These are phyloP conservation scores for Dictyostelium citrinum DNA, from an alignment of 78 protist species.

Conservation along the genomic window DNA sequence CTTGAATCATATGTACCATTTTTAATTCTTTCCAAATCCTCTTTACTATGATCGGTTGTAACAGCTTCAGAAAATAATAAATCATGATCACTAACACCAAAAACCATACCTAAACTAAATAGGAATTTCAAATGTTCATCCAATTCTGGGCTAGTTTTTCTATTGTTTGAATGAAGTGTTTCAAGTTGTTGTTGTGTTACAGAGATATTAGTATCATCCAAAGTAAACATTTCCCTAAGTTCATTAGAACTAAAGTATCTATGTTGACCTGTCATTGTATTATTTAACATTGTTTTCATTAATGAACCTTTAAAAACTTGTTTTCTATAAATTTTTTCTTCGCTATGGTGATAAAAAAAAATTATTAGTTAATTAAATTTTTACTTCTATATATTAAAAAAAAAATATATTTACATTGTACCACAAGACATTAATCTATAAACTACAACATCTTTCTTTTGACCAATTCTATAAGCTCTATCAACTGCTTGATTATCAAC, in stretches of 20 bases:
- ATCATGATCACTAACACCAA: conserved; percentile 79
- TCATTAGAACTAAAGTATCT: conserved; percentile 83
- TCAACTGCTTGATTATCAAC: conserved; percentile 87
- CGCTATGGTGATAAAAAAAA: conserved; percentile 11
- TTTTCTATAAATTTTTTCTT: conserved; percentile 88
- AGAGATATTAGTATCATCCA: conserved; percentile 58
- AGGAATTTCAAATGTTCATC: conserved; percentile 49
- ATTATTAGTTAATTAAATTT: no score
- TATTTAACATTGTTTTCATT: conserved; percentile 66
- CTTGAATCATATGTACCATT: neutral
- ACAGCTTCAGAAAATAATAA: conserved; percentile 61
- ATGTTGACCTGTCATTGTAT: conserved; percentile 6
- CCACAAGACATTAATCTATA: conserved; percentile 86
- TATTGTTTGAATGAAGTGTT: conserved; percentile 21
- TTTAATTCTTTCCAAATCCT: conserved; percentile 6
- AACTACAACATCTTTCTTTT: conserved; percentile 80
- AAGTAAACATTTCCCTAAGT: conserved; percentile 61
- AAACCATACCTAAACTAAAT: neutral
- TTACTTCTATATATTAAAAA: no score
- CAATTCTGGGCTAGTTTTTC: conserved; percentile 51
- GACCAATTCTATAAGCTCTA: conserved; percentile 90
- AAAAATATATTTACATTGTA: conserved; percentile 38
- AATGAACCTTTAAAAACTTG: conserved; percentile 86
- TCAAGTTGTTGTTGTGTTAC: conserved; percentile 62
- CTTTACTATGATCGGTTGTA: conserved; percentile 26